Percentiles rank a stretch among this genome's conserved stretches.
phyloP scores from a whole-genome alignment of 176 grass and related monocot genomes.

The Zizania latifolia region DNA sequence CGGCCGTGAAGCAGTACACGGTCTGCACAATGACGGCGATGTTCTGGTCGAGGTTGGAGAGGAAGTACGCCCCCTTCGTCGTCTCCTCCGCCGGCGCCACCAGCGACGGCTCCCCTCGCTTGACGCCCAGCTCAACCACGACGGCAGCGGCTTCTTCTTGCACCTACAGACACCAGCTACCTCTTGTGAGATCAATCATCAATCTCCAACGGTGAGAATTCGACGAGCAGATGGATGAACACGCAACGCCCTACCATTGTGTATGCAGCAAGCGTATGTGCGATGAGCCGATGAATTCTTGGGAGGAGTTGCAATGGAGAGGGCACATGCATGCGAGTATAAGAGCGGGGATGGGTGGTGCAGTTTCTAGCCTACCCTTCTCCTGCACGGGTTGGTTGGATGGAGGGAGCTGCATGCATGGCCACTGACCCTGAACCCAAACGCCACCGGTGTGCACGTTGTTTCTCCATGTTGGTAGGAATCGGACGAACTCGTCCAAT shows the following conservation, averaged over 20 bases:
- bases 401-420: constrained; percentile 10
- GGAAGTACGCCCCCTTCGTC: constrained; percentile 39
- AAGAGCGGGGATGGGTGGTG: neutral
- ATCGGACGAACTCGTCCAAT: neutral
- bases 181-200: too few relatives aligned
- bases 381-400: constrained; percentile 19
- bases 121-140: constrained; percentile 28
- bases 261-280: too few relatives aligned
- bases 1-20: constrained; percentile 63
- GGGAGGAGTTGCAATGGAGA: neutral
- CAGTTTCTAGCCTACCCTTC: neutral
- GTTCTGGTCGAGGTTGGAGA: constrained; percentile 79
- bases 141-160: neutral
- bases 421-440: constrained; percentile 19
- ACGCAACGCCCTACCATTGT: constrained; percentile 24
- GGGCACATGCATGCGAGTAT: neutral
- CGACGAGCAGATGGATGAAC: neutral
- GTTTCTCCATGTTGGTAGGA: constrained; percentile 28
- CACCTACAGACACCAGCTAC: neutral
- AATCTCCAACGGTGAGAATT: too few relatives aligned
- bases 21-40: constrained; percentile 72
- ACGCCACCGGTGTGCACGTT: neutral
- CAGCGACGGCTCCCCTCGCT: constrained; percentile 38
- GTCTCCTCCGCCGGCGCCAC: constrained; percentile 37
- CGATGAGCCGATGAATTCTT: neutral